Percentiles rank a stretch among this genome's conserved stretches.
These are phyloP conservation scores for Aspergillus hortae DNA, from an alignment of 2,329 filamentous ascomycete genomes.

Conservation along the genomic window DNA sequence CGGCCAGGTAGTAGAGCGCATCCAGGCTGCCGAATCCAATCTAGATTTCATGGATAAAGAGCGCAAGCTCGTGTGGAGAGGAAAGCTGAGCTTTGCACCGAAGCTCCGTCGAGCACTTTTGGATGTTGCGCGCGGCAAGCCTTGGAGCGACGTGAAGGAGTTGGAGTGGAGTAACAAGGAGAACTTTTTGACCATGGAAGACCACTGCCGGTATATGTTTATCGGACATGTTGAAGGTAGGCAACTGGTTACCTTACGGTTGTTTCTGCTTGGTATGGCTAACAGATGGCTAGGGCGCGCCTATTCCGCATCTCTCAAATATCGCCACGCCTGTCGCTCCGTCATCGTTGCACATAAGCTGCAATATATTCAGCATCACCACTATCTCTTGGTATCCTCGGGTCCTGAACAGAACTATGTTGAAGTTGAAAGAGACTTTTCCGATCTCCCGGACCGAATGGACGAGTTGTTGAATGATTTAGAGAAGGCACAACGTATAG, in stretches of 20 bases:
- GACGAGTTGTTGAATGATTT: constrained; percentile 34
- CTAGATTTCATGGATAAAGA: constrained; percentile 29
- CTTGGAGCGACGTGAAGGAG: constrained; percentile 1
- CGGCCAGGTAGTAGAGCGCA: constrained; percentile 32
- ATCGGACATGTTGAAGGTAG: constrained; percentile 49
- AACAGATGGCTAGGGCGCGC: constrained; percentile 25
- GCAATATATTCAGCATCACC: constrained; percentile 46
- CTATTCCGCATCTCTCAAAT: constrained; percentile 50
- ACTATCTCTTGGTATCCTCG: constrained; percentile 39
- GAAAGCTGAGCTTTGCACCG: constrained; percentile 41
- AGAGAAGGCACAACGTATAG: constrained; percentile 41
- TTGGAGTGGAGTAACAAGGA: constrained; percentile 4
- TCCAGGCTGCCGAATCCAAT: constrained; percentile 20
- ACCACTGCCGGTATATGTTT: constrained; percentile 7
- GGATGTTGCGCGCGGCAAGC: constrained; percentile 30
- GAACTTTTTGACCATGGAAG: constrained; percentile 5
- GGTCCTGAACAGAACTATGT: constrained; percentile 47
- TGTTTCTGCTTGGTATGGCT: neutral
- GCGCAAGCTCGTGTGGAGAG: constrained; percentile 48
- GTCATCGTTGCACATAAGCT: constrained; percentile 46
- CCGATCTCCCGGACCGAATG: constrained; percentile 46
- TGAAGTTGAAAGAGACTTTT: constrained; percentile 49
- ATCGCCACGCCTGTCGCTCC: constrained; percentile 46
- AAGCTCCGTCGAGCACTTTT: constrained; percentile 41
- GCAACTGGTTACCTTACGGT: neutral